These are phyloP conservation scores for Citrullus colocynthis DNA, from an alignment of 306 rosid species.

Conservation along the genomic window DNA sequence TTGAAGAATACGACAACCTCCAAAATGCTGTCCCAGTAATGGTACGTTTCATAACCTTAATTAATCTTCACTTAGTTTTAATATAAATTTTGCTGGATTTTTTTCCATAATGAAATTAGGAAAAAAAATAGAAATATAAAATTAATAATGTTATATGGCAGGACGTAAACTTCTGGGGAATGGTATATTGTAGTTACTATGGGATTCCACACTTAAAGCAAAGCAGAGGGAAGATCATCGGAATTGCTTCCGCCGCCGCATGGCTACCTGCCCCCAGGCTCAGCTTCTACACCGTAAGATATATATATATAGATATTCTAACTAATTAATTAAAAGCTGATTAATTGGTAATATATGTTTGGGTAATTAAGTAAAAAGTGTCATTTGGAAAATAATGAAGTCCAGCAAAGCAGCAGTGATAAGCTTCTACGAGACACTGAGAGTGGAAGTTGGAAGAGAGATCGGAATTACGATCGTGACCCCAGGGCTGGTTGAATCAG, in stretches of 20 bases:
- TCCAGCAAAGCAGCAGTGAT: constrained; percentile 56
- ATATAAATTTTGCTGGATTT: no score
- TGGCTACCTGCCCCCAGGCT: constrained; percentile 41
- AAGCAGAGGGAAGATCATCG: constrained; percentile 46
- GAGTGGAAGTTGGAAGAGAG: constrained; percentile 41
- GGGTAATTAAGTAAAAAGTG: no score
- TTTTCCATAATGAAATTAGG: no score
- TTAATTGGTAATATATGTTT: no score
- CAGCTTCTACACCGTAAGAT: constrained; percentile 23
- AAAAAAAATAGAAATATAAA: no score
- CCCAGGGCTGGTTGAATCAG: constrained; percentile 47
- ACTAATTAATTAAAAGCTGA: no score
- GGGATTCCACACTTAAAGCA: constrained; percentile 43
- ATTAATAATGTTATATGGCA: background rate
- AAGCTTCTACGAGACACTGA: constrained; percentile 46
- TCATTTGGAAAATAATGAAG: constrained; percentile 8
- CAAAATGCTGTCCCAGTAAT: background rate
- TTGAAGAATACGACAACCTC: constrained; percentile 22
- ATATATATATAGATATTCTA: no score
- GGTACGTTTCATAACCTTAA: background rate
- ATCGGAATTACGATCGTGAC: constrained; percentile 53
- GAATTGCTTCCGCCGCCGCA: constrained; percentile 37
- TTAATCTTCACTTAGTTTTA: no score
- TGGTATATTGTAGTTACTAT: constrained; percentile 31
- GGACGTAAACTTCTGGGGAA: constrained; percentile 66